phyloP scores from a whole-genome alignment of 371 early-diverging fungal genomes.

The Lichtheimia corymbifera region DNA sequence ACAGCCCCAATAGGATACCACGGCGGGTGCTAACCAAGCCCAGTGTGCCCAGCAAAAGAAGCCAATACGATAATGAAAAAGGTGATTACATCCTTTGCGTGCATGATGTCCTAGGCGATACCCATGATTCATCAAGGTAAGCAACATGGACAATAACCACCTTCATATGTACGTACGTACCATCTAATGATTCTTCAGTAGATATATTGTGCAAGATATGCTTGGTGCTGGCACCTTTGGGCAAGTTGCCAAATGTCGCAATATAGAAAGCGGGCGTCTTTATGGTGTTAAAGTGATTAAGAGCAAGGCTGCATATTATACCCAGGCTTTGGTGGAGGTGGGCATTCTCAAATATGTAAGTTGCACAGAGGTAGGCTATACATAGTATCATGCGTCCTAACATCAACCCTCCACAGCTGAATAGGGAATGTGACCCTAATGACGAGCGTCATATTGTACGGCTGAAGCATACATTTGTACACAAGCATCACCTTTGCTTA shows the following conservation, averaged over 20 bases:
- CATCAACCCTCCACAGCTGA: constrained; percentile 54
- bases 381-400: background rate
- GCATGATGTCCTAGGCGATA: constrained; percentile 64
- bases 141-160: background rate
- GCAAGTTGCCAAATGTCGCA: constrained; percentile 95
- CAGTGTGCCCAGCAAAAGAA: constrained; percentile 76
- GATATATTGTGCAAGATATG: constrained; percentile 86
- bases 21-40: constrained; percentile 93
- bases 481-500: constrained; percentile 92
- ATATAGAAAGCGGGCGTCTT: constrained; percentile 80
- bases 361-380: background rate
- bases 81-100: constrained; percentile 94
- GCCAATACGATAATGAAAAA: constrained; percentile 91
- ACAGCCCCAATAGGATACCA: constrained; percentile 76
- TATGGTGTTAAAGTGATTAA: constrained; percentile 98
- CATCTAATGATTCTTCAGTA: constrained; percentile 17
- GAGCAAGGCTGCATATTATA: constrained; percentile 93
- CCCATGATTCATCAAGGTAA: background rate
- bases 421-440: constrained; percentile 78
- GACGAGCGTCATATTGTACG: constrained; percentile 88
- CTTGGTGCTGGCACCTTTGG: constrained; percentile 99
- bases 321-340: constrained; percentile 96
- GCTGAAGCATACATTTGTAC: constrained; percentile 92
- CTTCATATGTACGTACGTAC: background rate
- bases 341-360: constrained; percentile 83